Base-by-base conservation (phyloP, 2,329 filamentous ascomycete genomes). In the Salinomyces thailandicus region DNA sequence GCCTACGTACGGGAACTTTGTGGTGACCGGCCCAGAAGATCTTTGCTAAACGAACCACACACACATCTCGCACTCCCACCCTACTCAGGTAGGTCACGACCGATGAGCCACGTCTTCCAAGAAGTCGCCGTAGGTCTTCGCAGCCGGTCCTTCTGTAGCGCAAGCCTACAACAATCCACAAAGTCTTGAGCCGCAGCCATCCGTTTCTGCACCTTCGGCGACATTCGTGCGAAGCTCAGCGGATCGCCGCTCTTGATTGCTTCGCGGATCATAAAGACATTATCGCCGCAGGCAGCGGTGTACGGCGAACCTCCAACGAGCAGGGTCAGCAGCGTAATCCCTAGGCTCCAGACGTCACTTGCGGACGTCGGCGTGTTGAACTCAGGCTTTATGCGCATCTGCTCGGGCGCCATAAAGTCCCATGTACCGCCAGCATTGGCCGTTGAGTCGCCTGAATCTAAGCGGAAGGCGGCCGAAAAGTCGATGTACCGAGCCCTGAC, bases 301-400 rank as follows among this genome's bases (percentile, higher is more conserved):
- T 62, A 69, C 0, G 66, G 66, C 28, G 57, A 60, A 4, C 48
- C 47, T 8, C 66, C 65, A 5, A 63, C 51, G n/a, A 66, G 47
- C 4, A 65, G 35, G n/a, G 52, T 54, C 4, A 69, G 50, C 7
- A 69, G 50, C 1, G 64, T 64, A 19, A 68, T 59, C 15, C 61
- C 64, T 5, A 68, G 53, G 27, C 60, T 58, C 58, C 65, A 69
- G 14, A 66, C 53, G 37, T 69, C 66, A 2, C 58, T 55, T 0
- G 56, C 49, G 2, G 51, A 48, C 0, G 59, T 60, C 1, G 56
- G 57, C 5, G 45, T 49, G 33, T 45, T 54, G 18, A 51, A 33
- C 6, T 48, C 42, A n/a, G 45, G 45, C 14, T 55, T 50, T 18
- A 46, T 43, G 8, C 48, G 48, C 22, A 60, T 15, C 53, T 60